These are phyloP conservation scores for Neoboletus subvelutipes DNA, from an alignment of 768 basidiomycete genomes.

Conservation along the genomic window DNA sequence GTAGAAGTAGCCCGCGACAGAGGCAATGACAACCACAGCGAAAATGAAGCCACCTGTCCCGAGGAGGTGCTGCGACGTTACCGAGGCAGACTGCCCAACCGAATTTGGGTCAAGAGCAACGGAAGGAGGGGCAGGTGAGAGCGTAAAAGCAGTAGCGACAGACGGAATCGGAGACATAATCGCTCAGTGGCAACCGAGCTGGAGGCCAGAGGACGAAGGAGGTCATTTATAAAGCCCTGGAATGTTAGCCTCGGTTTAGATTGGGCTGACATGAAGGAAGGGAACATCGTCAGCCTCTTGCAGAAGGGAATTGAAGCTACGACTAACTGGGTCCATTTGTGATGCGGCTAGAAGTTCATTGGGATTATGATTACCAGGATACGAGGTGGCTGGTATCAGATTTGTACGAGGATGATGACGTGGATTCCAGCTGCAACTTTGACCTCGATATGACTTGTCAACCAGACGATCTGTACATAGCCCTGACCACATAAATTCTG, in stretches of 20 bases:
- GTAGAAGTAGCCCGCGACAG: slow-evolving; percentile 15
- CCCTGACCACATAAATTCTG: not conserved
- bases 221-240: slow-evolving; percentile 4
- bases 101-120: not conserved
- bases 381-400: too few species aligned
- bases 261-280: not conserved
- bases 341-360: too few species aligned
- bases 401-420: not conserved
- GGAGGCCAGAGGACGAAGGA: not conserved
- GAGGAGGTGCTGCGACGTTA: not conserved
- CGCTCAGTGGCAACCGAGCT: not conserved
- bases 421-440: not conserved
- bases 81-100: not conserved
- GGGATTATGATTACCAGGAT: not conserved
- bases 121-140: slow-evolving; percentile 4
- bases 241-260: slow-evolving; percentile 7
- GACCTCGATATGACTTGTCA: not conserved
- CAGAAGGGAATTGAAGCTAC: not conserved
- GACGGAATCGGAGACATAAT: slow-evolving; percentile 21
- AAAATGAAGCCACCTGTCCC: slow-evolving; percentile 19
- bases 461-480: not conserved
- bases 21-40: slow-evolving; percentile 12
- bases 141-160: slow-evolving; percentile 8
- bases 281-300: slow-evolving; percentile 13
- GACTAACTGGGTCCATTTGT: not conserved